Conservation (phyloP, 2,329 filamentous ascomycete species). For the Colletotrichum graminicola region DNA sequence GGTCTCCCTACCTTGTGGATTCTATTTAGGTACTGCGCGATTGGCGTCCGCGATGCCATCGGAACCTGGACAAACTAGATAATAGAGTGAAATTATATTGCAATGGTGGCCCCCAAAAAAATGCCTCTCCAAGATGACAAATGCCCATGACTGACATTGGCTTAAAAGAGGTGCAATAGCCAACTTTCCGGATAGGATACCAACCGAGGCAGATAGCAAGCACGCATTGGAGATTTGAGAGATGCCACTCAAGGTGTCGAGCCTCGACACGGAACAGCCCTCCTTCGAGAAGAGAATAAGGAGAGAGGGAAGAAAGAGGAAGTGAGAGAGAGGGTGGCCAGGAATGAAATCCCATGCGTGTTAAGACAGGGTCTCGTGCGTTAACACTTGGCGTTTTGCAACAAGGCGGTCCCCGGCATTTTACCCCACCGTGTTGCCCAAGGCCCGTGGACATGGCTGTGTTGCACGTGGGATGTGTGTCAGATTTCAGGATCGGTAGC, state of each 20-base stretch:
- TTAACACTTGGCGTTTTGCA: conserved; percentile 38
- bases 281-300: neutral
- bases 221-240: conserved; percentile 17
- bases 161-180: neutral
- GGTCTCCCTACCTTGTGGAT: conserved; percentile 33
- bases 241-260: neutral
- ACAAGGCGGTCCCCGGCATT: neutral
- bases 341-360: neutral
- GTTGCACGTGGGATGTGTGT: conserved; percentile 37
- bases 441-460: conserved; percentile 17
- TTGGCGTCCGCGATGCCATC: conserved; percentile 34
- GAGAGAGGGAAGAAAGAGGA: neutral
- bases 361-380: conserved; percentile 37
- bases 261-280: neutral
- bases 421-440: conserved; percentile 21
- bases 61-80: conserved; percentile 9
- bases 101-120: neutral
- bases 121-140: neutral
- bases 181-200: neutral
- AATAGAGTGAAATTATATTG: neutral
- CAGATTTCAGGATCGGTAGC: conserved; percentile 3
- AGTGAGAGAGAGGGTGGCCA: neutral
- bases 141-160: neutral
- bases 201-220: conserved; percentile 19
- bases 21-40: conserved; percentile 36